phyloP scores from a whole-genome alignment of 2,329 filamentous ascomycete genomes.

The Aspergillus aculeatus region DNA sequence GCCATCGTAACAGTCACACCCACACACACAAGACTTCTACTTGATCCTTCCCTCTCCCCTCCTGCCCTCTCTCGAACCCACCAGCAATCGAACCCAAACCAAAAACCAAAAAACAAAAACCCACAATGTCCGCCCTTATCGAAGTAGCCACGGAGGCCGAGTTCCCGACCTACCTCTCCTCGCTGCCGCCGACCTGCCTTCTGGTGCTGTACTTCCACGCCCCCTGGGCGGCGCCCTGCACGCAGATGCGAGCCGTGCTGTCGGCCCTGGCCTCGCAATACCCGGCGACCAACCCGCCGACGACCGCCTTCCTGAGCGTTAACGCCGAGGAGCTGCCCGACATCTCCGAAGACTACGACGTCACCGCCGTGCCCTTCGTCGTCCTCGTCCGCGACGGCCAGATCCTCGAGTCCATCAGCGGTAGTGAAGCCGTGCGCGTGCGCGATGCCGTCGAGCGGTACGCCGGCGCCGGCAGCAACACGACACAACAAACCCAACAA shows the following conservation, averaged over 20 bases:
- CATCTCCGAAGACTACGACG: constrained; percentile 87
- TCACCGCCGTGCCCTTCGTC: constrained; percentile 89
- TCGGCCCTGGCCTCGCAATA: constrained; percentile 83
- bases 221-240: constrained; percentile 93
- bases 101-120: background rate
- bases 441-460: constrained; percentile 82
- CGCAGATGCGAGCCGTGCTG: constrained; percentile 87
- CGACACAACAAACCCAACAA: constrained; percentile 2
- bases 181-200: constrained; percentile 68
- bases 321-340: constrained; percentile 94
- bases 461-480: constrained; percentile 50
- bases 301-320: constrained; percentile 80
- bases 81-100: background rate
- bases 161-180: constrained; percentile 68
- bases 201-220: constrained; percentile 92
- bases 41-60: background rate
- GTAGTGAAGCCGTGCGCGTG: constrained; percentile 84
- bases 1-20: background rate
- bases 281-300: constrained; percentile 63
- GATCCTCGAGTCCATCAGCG: constrained; percentile 81
- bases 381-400: constrained; percentile 75
- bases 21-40: background rate
- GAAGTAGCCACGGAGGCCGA: constrained; percentile 72
- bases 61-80: background rate
- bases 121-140: constrained; percentile 69